Conservation (phyloP, 1,284 basidiomycete species). For the Ceratobasidium sp. region DNA sequence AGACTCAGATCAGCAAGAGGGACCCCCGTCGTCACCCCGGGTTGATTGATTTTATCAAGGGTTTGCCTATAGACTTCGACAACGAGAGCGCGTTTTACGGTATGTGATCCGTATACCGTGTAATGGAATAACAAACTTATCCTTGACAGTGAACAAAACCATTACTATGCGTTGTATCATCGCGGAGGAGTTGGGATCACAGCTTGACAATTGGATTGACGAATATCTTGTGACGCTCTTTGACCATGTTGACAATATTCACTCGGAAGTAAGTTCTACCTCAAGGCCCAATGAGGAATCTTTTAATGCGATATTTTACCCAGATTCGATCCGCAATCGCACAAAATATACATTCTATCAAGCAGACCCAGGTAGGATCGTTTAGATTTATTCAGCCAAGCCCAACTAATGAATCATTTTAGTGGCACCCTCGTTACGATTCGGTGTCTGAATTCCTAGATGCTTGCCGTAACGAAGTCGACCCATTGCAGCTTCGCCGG, state of each 20-base stretch:
- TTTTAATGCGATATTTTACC: conserved; percentile 28
- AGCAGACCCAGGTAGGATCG: conserved; percentile 47
- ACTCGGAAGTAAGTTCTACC: conserved; percentile 70
- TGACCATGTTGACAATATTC: conserved; percentile 77
- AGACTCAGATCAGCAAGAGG: conserved; percentile 72
- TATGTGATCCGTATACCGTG: conserved; percentile 50
- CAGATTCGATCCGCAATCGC: conserved; percentile 77
- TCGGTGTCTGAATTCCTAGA: conserved; percentile 68
- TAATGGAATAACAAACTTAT: conserved; percentile 7
- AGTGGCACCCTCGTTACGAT: conserved; percentile 79
- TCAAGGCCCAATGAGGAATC: conserved; percentile 20
- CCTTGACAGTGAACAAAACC: conserved; percentile 67
- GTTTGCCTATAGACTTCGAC: conserved; percentile 80
- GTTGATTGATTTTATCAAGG: conserved; percentile 80
- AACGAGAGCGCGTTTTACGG: conserved; percentile 78
- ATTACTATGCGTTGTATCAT: conserved; percentile 65
- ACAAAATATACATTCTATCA: conserved; percentile 62
- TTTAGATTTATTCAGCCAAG: conserved; percentile 43
- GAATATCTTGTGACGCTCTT: conserved; percentile 76
- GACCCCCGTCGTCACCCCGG: conserved; percentile 86
- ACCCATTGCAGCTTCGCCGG: conserved; percentile 68
- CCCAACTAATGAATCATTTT: conserved; percentile 53
- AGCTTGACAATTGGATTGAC: conserved; percentile 70
- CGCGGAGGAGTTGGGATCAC: conserved; percentile 63
- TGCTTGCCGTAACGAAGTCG: conserved; percentile 64